These are phyloP conservation scores for Acanthochlamys bracteata DNA, from an alignment of 106 monocot species.

Conservation along the genomic window DNA sequence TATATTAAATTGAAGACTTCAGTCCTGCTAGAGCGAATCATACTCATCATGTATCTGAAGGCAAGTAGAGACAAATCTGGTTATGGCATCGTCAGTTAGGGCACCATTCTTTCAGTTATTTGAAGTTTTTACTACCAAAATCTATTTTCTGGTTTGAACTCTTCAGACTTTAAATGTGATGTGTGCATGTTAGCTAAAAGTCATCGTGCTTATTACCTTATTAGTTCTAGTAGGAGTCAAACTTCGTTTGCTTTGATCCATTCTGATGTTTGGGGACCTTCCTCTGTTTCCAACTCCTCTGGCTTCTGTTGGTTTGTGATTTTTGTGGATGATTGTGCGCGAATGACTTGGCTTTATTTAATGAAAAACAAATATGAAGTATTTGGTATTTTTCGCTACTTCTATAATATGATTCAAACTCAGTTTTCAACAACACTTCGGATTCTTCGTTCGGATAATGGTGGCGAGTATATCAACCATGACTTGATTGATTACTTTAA, in stretches of 20 bases:
- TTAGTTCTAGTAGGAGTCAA: neutral
- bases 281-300: neutral
- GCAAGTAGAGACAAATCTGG: neutral
- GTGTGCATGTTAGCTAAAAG: neutral
- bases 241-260: neutral
- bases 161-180: neutral
- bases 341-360: neutral
- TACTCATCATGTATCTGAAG: neutral
- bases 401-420: neutral
- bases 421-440: neutral
- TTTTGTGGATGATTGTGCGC: neutral
- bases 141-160: neutral
- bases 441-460: slow-evolving; percentile 1
- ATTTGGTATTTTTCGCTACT: neutral
- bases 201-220: neutral
- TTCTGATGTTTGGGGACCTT: slow-evolving; percentile 1
- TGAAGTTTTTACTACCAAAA: neutral
- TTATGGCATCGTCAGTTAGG: neutral
- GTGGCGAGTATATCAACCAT: neutral
- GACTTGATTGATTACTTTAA: neutral
- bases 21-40: neutral
- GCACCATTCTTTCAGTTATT: neutral
- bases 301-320: neutral
- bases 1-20: neutral
- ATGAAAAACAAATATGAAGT: neutral